Evolutionary conservation across 345 rosid genomes (phyloP), one percentile per base, ranked within the genome.

Genomic region (Salix purpurea): DNA sequence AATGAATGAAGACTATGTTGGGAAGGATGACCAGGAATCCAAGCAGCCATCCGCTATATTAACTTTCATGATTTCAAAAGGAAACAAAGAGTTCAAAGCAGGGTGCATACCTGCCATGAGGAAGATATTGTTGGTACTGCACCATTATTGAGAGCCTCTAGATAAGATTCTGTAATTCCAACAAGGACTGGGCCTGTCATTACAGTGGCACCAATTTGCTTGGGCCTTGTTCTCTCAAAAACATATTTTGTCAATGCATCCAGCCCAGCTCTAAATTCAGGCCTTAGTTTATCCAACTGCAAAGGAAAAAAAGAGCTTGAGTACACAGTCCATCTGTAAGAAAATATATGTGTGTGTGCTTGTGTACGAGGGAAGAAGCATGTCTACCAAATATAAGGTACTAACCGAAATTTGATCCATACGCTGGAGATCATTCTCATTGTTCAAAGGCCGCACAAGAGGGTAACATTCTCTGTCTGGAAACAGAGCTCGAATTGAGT

Each of bases 71-170:
- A 70, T 44, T 10, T 30, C 16, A 15, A 32, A 28, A 28, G 7
- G 23, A 42, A 58, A 19, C 73, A 16, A 23, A 6, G 37, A 71
- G 12, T 69, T 64, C 64, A 58, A 16, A 76, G 72, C 36, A 77
- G 69, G 65, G 71, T 65, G 74, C 92, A 40, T 77, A 96, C 99
- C 98, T 94, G 97, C 99, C 99, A 96, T 16, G 99, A 94, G 30
- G 99, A 94, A 50, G 94, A 87, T 87, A 94, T 96, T 48, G 98
- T 91, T 62, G 99, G 99, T 72, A 94, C 97, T 8, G 98, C 99
- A 78, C 99, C 99, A 77, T 96, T 92, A 77, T 96, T 96, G 62
- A 94, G 85, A 37, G 98, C 99, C 87, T 90, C 96, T 77, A 96
- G 86, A 77, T 94, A 96, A 74, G 99, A 91, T 85, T 92, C 87